Percentiles rank a stretch among this genome's conserved stretches.
phyloP scores from a whole-genome alignment of 371 early-diverging fungal species.

The Circinella umbellata region DNA sequence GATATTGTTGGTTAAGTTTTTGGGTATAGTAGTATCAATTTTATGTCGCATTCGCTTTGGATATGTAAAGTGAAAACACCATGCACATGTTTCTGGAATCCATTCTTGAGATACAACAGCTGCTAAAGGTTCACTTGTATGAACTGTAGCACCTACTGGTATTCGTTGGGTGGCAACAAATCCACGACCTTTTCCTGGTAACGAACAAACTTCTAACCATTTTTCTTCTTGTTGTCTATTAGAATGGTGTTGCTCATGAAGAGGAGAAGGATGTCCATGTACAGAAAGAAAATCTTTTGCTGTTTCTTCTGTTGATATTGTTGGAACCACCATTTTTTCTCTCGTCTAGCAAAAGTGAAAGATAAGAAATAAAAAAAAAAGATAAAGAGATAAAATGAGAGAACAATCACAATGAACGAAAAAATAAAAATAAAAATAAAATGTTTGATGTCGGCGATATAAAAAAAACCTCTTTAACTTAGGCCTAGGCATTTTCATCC shows the following conservation, averaged over 20 bases:
- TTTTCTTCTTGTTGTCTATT: slow-evolving; percentile 7
- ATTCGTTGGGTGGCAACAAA: slow-evolving; percentile 33
- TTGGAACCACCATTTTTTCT: background rate
- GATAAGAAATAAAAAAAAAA: background rate
- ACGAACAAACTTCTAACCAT: slow-evolving; percentile 6
- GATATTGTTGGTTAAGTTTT: background rate
- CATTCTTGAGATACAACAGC: slow-evolving; percentile 45
- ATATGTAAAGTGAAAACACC: slow-evolving; percentile 45
- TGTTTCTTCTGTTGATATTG: background rate
- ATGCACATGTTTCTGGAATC: slow-evolving; percentile 45
- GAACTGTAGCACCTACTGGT: slow-evolving; percentile 30
- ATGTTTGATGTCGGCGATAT: background rate
- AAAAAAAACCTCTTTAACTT: slow-evolving; percentile 5
- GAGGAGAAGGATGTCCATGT: slow-evolving; percentile 16
- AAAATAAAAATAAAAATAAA: background rate
- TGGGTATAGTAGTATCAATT: slow-evolving; percentile 7
- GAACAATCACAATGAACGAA: too few relatives aligned
- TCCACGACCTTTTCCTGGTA: slow-evolving; percentile 47
- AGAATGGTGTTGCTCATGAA: background rate
- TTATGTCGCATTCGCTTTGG: slow-evolving; percentile 40
- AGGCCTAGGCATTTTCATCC: background rate
- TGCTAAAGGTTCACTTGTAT: slow-evolving; percentile 36
- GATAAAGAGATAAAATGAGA: too few relatives aligned
- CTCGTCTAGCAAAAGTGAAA: background rate
- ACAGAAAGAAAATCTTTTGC: slow-evolving; percentile 13